Evolutionary conservation across 164 flowering plant species (phyloP), one percentile per base, ranked within the genome.

Genomic region (Warburgia ugandensis): DNA sequence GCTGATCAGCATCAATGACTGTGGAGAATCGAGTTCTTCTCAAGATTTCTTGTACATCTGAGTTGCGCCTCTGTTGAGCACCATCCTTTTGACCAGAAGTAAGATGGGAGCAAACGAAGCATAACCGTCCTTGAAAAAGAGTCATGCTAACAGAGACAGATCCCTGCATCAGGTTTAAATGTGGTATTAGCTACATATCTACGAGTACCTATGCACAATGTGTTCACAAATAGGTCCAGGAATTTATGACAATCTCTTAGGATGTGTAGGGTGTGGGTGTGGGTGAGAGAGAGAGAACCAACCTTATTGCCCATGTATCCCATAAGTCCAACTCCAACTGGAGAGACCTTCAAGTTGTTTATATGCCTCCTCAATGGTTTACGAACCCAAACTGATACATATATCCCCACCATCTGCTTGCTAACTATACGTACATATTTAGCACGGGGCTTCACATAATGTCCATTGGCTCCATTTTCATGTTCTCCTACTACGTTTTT

Each of bases 231-330:
- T n/a, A n/a, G n/a, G n/a, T n/a, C n/a, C n/a, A n/a, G n/a, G n/a
- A n/a, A n/a, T n/a, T n/a, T n/a, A n/a, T n/a, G n/a, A n/a, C n/a
- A n/a, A n/a, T n/a, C n/a, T n/a, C n/a, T n/a, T n/a, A n/a, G n/a
- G n/a, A n/a, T n/a, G n/a, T n/a, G n/a, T n/a, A n/a, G n/a, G n/a
- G n/a, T n/a, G n/a, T n/a, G n/a, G n/a, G n/a, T n/a, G n/a, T n/a
- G n/a, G 2, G 37, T 14, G 29, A 37, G 32, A 51, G 32, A 37
- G 11, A 30, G 42, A 7, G 43, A 46, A 10, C 11, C 9, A 11
- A 92, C 98, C 91, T 92, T 92, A 74, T 92, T 92, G 60, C 99
- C 99, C 94, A 92, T 84, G 78, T 88, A 92, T 38, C 99, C 99
- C 99, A 92, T 86, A 13, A 88, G 71, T 12, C 99, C 99, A 63